A percentile compares a stretch with the other conserved stretches of the same genome.
These are phyloP conservation scores for Pyricularia sp. DNA, from an alignment of 2,329 filamentous ascomycete species.

Conservation along the genomic window DNA sequence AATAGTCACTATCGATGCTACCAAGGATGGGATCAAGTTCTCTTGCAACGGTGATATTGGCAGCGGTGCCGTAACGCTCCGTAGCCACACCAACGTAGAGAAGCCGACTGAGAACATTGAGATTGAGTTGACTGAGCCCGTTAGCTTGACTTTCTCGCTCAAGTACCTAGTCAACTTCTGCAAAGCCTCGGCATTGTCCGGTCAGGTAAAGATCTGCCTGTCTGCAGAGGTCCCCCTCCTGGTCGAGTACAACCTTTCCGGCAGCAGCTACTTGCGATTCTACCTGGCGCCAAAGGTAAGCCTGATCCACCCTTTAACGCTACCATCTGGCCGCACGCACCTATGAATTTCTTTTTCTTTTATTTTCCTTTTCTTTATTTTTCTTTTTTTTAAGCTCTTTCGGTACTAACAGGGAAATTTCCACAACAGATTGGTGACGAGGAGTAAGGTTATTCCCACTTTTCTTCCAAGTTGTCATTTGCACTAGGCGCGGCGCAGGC, in stretches of 20 bases:
- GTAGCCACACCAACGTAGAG: conserved; percentile 80
- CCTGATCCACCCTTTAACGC: conserved; percentile 5
- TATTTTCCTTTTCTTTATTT: neutral
- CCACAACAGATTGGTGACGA: conserved; percentile 26
- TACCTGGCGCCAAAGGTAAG: conserved; percentile 95
- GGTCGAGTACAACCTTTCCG: conserved; percentile 78
- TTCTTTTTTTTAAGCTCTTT: neutral
- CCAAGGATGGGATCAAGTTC: conserved; percentile 97
- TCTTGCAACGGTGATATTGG: conserved; percentile 90
- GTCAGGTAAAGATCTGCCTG: conserved; percentile 79
- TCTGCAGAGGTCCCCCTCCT: conserved; percentile 94
- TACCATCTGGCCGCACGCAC: neutral
- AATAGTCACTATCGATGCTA: conserved; percentile 86
- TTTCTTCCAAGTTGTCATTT: neutral
- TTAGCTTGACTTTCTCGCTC: conserved; percentile 91
- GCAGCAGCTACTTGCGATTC: conserved; percentile 87
- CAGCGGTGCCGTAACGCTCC: conserved; percentile 85
- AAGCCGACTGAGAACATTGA: conserved; percentile 80
- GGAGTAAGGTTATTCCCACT: conserved; percentile 18
- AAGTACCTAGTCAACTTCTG: conserved; percentile 99
- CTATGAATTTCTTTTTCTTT: neutral
- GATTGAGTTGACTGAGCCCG: conserved; percentile 86
- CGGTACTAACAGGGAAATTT: conserved; percentile 9
- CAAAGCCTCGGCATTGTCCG: conserved; percentile 84
- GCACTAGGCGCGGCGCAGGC: neutral